Evolutionary conservation across 306 rosid species (phyloP), one percentile per base, ranked within the genome.

Genomic region (Vigna trinervia): DNA sequence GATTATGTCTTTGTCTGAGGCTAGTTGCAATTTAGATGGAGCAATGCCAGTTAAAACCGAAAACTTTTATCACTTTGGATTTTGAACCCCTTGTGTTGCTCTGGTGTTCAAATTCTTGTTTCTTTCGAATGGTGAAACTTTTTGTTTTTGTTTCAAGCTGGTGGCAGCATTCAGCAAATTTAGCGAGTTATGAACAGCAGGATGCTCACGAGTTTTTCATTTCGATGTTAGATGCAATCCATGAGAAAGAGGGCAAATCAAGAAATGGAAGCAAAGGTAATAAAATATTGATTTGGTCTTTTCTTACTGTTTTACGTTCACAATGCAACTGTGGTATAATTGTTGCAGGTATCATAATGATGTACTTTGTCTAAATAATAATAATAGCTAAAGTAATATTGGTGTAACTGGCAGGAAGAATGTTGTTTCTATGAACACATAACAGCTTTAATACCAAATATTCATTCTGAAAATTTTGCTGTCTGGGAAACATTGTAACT

Each of bases 201-300:
- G 98, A 95, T 78, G 98, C 98, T 45, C 98, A 95, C 50, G 98
- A 95, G 58, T 95, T 95, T 84, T 95, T 95, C 95, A 95, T 95
- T 81, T 92, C 98, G 30, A 72, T 90, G 80, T 89, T 95, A 75
- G 97, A 95, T 81, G 92, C 94, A 73, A 89, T 92, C 80, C 98
- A 95, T 45, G 96, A 92, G 82, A 90, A 88, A 83, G 96, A 89
- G 88, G 83, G 78, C 75, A 87, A 85, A 84, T 34, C 85, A 73
- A 84, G 54, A 81, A 91, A 84, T 15, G 85, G 81, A 77, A 86
- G 78, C 80, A 81, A 71, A 93, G 98, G 97, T 93, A 89, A 72
- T 69, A 32, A 65, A 28, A 47, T 28, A 26, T 48, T 74, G 51
- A 70, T 50, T 43, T 64, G 46, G 53, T 39, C 20, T 63, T 84